A percentile compares a stretch with the other conserved stretches of the same genome.
Evolutionary conservation across 129 eudicot species (phyloP).

Genomic region (sunflower (Helianthus annuus)): DNA sequence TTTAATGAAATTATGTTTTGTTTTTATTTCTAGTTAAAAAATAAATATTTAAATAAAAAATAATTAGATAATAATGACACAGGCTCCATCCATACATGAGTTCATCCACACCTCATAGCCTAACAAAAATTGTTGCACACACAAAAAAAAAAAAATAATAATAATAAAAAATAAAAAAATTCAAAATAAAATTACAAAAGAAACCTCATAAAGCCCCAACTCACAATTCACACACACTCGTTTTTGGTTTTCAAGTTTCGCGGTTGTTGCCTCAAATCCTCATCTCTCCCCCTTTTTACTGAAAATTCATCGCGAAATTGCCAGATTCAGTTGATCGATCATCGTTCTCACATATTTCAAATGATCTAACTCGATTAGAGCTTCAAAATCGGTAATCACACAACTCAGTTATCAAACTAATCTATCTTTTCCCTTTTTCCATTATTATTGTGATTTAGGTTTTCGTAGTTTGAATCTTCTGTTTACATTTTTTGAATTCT

Average conservation of each 20-base stretch:
- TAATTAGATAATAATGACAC: too few relatives aligned
- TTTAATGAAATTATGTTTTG: too few relatives aligned
- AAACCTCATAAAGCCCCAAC: not conserved
- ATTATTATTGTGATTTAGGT: slow-evolving; percentile 14
- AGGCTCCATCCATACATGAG: too few relatives aligned
- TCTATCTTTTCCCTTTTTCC: slow-evolving; percentile 1
- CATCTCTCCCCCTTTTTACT: slow-evolving; percentile 25
- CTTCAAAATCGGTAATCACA: slow-evolving; percentile 37
- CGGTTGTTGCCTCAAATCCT: slow-evolving; percentile 57
- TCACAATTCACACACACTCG: slow-evolving; percentile 14
- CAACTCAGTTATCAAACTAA: slow-evolving; percentile 19
- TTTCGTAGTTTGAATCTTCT: slow-evolving; percentile 24
- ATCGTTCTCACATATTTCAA: not conserved
- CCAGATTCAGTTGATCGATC: slow-evolving; percentile 29
- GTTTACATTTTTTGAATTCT: slow-evolving; percentile 1
- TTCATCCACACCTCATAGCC: too few relatives aligned
- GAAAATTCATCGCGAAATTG: not conserved
- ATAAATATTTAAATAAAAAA: too few relatives aligned
- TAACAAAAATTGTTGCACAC: too few relatives aligned
- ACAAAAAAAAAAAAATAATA: not conserved
- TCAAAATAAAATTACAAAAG: slow-evolving; percentile 20
- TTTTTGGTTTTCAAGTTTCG: slow-evolving; percentile 59
- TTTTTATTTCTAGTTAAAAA: too few relatives aligned
- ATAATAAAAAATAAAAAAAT: slow-evolving; percentile 12
- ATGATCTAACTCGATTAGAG: slow-evolving; percentile 22